Evolutionary conservation across 2,329 filamentous ascomycete genomes (phyloP), one percentile per base, ranked within the genome.

Genomic region (Blastomyces emzantsi): DNA sequence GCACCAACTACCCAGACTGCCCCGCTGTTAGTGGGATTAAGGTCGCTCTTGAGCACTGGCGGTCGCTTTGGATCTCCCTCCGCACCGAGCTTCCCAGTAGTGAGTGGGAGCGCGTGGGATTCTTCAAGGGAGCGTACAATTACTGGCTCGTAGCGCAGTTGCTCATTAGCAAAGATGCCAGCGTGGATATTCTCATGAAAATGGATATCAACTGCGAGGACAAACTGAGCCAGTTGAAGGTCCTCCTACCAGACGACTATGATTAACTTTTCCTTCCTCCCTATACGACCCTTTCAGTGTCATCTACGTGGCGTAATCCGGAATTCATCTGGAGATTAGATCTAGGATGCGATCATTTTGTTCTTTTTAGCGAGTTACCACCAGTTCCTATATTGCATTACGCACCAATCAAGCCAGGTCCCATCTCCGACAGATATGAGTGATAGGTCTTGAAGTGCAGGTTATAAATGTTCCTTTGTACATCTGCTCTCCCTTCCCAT

Each of bases 141-240:
- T 78, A 77, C 66, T 78, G 76, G 76, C 72, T 78, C 28, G 75
- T 78, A 15, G 75, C 75, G 4, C 74, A 77, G 57, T 67, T 77
- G 3, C 72, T 78, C 17, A 73, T 78, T 64, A 77, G 74, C 25
- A 76, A 76, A 47, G 76, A 77, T 56, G 73, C 77, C 62, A 74
- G 74, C 9, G 71, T 78, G n/a, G 76, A 78, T 62, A 74, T 78
- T 17, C 72, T 78, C 11, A 77, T 77, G 72, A 70, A 70, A 56
- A 77, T 77, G 75, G 76, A 78, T 58, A 74, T 78, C n/a, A 75
- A 75, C 61, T 78, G 76, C 45, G 76, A 78, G 60, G 76, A 78
- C 66, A 78, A 78, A 62, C 64, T 78, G 49, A 71, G 75, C 59
- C 76, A 76, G 63, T 66, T 78, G 60, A 78, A 75, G 49, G 75